Percentiles rank a stretch among this genome's conserved stretches.
These are phyloP conservation scores for Lipomyces starkeyi DNA, from an alignment of 805 yeast species.

Conservation along the genomic window DNA sequence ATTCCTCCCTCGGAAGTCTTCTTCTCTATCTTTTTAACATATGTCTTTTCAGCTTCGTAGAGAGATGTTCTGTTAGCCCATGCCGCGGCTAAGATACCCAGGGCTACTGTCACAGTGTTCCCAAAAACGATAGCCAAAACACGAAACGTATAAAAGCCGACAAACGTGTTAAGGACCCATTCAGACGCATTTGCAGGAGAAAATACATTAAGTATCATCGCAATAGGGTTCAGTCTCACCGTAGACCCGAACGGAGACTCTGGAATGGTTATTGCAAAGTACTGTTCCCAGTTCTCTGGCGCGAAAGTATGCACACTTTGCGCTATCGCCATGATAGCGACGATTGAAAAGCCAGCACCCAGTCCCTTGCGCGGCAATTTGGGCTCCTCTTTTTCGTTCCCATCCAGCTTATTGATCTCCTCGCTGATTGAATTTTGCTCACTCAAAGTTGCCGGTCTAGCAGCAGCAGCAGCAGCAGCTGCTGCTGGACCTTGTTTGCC, in stretches of 20 bases:
- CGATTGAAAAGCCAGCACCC: slow-evolving; percentile 9
- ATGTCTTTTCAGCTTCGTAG: slow-evolving; percentile 18
- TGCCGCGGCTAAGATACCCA: slow-evolving; percentile 19
- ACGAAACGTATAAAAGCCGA: slow-evolving; percentile 24
- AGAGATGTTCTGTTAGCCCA: slow-evolving; percentile 21
- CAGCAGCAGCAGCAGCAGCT: neutral
- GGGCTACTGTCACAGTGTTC: slow-evolving; percentile 9
- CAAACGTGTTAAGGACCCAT: slow-evolving; percentile 21
- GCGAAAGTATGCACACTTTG: slow-evolving; percentile 8
- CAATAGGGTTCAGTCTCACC: slow-evolving; percentile 8
- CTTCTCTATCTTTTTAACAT: slow-evolving; percentile 3
- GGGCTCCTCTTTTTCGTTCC: slow-evolving; percentile 10
- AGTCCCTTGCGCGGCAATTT: slow-evolving; percentile 11
- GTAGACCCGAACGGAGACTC: slow-evolving; percentile 9
- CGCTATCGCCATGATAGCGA: slow-evolving; percentile 14
- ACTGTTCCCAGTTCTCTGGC: slow-evolving; percentile 23
- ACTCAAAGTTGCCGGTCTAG: neutral
- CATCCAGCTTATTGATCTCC: neutral
- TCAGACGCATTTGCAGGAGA: slow-evolving; percentile 22
- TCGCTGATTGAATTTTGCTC: neutral
- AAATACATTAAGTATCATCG: slow-evolving; percentile 20
- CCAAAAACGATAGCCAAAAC: slow-evolving; percentile 27
- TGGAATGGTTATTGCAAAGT: slow-evolving; percentile 12
- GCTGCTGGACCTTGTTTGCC: neutral
- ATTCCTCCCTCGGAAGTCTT: slow-evolving; percentile 18